Evolutionary conservation across 495 filamentous ascomycete genomes (phyloP).

Genomic region (Xylaria cubensis): DNA sequence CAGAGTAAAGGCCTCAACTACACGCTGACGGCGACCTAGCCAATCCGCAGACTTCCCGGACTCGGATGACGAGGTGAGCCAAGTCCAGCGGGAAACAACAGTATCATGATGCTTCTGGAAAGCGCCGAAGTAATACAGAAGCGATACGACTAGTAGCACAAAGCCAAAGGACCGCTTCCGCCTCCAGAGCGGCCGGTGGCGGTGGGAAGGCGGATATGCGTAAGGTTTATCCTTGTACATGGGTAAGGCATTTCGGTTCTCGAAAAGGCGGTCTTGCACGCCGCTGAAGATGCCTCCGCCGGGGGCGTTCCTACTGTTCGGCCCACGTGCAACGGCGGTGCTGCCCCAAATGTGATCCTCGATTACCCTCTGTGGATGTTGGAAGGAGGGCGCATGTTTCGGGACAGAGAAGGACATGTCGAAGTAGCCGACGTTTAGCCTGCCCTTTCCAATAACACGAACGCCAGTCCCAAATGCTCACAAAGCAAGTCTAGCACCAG

Average conservation of each 20-base stretch:
- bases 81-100: conserved; percentile 47
- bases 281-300: conserved; percentile 51
- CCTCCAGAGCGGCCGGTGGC: conserved; percentile 54
- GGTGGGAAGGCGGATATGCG: conserved; percentile 63
- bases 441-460: conserved; percentile 51
- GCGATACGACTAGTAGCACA: conserved; percentile 52
- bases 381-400: conserved; percentile 74
- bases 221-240: conserved; percentile 99
- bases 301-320: conserved; percentile 32
- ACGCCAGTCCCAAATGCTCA: conserved; percentile 48
- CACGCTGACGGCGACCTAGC: conserved; percentile 76
- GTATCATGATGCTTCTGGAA: conserved; percentile 49
- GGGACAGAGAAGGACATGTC: conserved; percentile 72
- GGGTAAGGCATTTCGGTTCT: conserved; percentile 70
- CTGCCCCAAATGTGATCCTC: conserved; percentile 74
- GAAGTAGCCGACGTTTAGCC: conserved; percentile 47
- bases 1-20: conserved; percentile 86
- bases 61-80: conserved; percentile 46
- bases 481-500: conserved; percentile 41
- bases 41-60: conserved; percentile 64
- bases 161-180: conserved; percentile 54
- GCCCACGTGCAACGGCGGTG: conserved; percentile 39
- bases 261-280: conserved; percentile 56
- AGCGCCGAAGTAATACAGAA: conserved; percentile 67
- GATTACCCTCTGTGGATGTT: conserved; percentile 68